Conservation (phyloP, 257 asterid genomes). For the Rehmannia glutinosa region DNA sequence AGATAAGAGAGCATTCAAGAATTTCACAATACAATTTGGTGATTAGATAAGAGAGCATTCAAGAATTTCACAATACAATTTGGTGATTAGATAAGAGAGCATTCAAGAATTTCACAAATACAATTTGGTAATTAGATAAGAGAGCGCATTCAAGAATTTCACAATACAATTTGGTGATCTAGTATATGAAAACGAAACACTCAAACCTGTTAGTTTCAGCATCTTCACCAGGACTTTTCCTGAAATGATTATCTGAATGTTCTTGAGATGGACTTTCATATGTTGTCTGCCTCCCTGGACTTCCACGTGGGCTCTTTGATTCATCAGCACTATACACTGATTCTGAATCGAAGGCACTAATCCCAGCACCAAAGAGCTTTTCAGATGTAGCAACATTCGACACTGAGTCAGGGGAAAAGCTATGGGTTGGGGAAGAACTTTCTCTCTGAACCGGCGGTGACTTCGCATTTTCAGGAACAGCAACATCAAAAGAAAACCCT, state of each 20-base stretch:
- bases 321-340: slow-evolving; percentile 72
- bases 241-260: slow-evolving; percentile 52
- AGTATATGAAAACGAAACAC: slow-evolving; percentile 7
- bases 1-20: slow-evolving; percentile 4
- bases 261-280: slow-evolving; percentile 70
- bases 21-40: not conserved
- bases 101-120: no score
- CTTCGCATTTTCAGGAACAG: slow-evolving; percentile 50
- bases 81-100: slow-evolving; percentile 7
- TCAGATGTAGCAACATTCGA: slow-evolving; percentile 53
- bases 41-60: slow-evolving; percentile 9
- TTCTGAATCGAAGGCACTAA: slow-evolving; percentile 59
- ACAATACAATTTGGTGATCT: not conserved
- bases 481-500: slow-evolving; percentile 85
- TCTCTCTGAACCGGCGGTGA: slow-evolving; percentile 39
- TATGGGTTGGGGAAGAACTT: slow-evolving; percentile 55
- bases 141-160: slow-evolving; percentile 1
- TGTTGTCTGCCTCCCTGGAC: slow-evolving; percentile 55
- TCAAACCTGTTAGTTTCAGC: slow-evolving; percentile 69
- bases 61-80: not conserved
- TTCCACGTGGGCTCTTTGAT: slow-evolving; percentile 69
- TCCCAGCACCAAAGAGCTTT: slow-evolving; percentile 41
- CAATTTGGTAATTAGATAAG: no score
- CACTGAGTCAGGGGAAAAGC: slow-evolving; percentile 53
- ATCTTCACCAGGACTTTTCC: slow-evolving; percentile 71